phyloP scores from a whole-genome alignment of 345 rosid species.

The Linum trigynum region DNA sequence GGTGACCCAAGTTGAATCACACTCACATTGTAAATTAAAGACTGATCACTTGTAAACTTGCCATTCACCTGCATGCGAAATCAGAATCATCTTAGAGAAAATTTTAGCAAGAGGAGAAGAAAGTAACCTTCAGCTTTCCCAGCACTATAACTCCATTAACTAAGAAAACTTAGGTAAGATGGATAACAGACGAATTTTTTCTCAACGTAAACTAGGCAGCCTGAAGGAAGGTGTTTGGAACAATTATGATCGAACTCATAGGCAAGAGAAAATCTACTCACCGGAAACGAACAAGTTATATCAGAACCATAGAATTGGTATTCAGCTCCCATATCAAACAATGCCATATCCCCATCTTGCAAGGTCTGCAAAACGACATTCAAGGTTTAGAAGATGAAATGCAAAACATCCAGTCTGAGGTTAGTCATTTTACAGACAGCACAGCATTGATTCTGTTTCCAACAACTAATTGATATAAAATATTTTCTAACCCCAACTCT shows the following conservation, averaged over 20 bases:
- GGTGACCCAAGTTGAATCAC: background rate
- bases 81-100: background rate
- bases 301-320: constrained; percentile 88
- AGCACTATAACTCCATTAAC: no score
- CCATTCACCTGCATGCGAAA: constrained; percentile 65
- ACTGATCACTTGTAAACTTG: constrained; percentile 73
- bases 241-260: background rate
- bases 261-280: constrained; percentile 27
- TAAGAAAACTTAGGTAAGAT: no score
- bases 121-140: no score
- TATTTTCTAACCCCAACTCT: background rate
- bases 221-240: background rate
- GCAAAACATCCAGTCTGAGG: background rate
- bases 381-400: background rate
- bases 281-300: constrained; percentile 93
- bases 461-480: background rate
- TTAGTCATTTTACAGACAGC: background rate
- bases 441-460: background rate
- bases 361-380: constrained; percentile 41
- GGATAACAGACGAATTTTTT: background rate
- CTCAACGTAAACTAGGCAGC: background rate
- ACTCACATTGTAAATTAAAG: constrained; percentile 76
- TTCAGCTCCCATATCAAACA: constrained; percentile 97
- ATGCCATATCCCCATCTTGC: constrained; percentile 81
- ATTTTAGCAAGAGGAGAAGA: background rate